These are phyloP conservation scores for Neostapfia colusana DNA, from an alignment of 176 grass and related monocot species.

Conservation along the genomic window DNA sequence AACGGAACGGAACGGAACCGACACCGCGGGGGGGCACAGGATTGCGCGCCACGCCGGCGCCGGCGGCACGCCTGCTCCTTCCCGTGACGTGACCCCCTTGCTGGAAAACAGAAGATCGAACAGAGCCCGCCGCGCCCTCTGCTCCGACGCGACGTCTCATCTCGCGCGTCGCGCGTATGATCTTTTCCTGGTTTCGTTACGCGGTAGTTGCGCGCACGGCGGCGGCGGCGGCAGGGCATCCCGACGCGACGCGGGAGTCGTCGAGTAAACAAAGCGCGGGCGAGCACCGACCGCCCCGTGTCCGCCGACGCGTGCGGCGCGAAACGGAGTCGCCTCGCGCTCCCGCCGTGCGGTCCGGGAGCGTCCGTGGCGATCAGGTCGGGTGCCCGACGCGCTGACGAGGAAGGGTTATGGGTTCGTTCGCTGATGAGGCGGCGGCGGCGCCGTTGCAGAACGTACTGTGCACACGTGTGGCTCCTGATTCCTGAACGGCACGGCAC, in stretches of 20 bases:
- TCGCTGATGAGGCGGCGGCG: no score
- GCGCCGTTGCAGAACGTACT: no score
- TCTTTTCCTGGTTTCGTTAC: not conserved
- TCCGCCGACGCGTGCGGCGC: conserved; percentile 12
- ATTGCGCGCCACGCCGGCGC: not conserved
- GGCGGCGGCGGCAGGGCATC: conserved; percentile 14
- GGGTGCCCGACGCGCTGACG: no score
- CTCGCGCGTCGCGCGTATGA: not conserved
- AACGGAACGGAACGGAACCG: no score
- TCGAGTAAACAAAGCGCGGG: not conserved
- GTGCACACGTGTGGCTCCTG: no score
- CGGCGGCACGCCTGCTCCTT: conserved; percentile 9
- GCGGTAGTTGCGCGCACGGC: no score
- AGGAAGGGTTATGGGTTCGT: no score
- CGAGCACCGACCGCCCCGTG: conserved; percentile 16
- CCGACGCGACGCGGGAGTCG: not conserved
- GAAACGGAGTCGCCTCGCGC: not conserved
- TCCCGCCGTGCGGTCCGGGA: not conserved
- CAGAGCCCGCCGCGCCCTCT: not conserved
- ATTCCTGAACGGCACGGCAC: no score
- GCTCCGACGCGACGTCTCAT: not conserved
- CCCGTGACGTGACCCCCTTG: conserved; percentile 24
- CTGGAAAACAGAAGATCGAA: not conserved
- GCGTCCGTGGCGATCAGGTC: not conserved
- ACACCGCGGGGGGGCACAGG: not conserved